Conservation (phyloP, 768 basidiomycete species). For the Nidularia sp. region DNA sequence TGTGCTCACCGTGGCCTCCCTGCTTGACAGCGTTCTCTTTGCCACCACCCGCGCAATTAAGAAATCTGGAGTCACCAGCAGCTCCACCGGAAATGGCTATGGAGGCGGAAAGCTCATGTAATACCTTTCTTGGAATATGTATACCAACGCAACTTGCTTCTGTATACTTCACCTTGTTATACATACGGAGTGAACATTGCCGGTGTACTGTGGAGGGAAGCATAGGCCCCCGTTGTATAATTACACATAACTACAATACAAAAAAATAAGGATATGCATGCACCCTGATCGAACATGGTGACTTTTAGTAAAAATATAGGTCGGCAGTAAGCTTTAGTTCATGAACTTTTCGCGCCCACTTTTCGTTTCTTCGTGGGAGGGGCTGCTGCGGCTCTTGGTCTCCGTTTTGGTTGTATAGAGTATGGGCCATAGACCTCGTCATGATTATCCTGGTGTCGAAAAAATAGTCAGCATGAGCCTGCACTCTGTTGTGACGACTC, state of each 20-base stretch:
- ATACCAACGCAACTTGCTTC: not conserved
- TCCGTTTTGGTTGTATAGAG: conserved; percentile 2
- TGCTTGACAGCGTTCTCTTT: conserved; percentile 86
- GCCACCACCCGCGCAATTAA: conserved; percentile 74
- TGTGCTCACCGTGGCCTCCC: conserved; percentile 88
- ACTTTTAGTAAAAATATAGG: not conserved
- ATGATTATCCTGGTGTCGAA: conserved; percentile 29
- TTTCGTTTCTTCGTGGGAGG: conserved; percentile 33
- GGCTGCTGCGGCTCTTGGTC: conserved; percentile 4
- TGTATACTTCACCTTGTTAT: not conserved
- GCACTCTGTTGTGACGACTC: conserved; percentile 1
- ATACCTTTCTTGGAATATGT: conserved; percentile 7
- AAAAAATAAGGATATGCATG: not conserved
- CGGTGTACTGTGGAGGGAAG: not conserved
- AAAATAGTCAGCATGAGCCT: not conserved
- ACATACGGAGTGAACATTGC: not conserved
- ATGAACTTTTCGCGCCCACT: conserved; percentile 2
- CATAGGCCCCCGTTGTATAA: not conserved
- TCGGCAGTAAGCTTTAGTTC: not conserved
- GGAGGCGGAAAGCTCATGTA: conserved; percentile 42
- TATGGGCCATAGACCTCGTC: conserved; percentile 27
- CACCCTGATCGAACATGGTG: not conserved
- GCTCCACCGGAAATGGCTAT: conserved; percentile 22
- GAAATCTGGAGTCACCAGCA: conserved; percentile 35
- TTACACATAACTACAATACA: not conserved